Conservation (phyloP, 1,284 basidiomycete genomes). For the Irpex rosettiformis region DNA sequence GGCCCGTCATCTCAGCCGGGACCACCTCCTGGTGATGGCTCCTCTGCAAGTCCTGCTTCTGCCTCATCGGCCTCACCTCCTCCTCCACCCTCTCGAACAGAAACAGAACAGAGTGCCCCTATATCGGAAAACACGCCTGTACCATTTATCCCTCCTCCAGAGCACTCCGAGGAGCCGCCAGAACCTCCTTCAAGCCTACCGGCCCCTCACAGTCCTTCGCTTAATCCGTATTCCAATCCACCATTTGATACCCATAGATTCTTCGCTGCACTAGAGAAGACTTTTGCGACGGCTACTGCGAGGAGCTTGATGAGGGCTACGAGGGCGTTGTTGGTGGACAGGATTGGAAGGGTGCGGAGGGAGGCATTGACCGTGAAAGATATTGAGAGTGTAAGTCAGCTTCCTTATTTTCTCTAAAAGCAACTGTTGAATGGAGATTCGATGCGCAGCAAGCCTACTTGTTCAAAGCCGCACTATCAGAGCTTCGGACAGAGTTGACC, state of each 20-base stretch:
- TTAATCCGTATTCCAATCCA: conserved; percentile 29
- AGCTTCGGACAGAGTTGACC: conserved; percentile 85
- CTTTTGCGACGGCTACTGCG: conserved; percentile 68
- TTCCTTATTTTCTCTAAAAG: background rate
- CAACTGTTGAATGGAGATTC: background rate
- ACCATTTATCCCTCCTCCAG: conserved; percentile 15
- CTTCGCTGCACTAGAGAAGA: conserved; percentile 61
- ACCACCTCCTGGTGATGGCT: too few species aligned
- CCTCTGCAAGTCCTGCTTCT: conserved; percentile 3
- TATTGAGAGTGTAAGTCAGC: conserved; percentile 78
- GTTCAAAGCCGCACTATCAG: conserved; percentile 90
- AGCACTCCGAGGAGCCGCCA: conserved; percentile 17
- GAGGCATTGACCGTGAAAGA: conserved; percentile 83
- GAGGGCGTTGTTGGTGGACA: conserved; percentile 73
- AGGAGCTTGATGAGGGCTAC: conserved; percentile 86
- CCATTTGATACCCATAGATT: conserved; percentile 47
- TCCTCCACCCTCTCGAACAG: conserved; percentile 1
- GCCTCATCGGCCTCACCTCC: conserved; percentile 1
- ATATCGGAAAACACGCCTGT: conserved; percentile 1
- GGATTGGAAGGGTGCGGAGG: conserved; percentile 70
- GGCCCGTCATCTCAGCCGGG: conserved; percentile 11
- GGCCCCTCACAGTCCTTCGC: conserved; percentile 16
- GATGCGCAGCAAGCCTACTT: conserved; percentile 84
- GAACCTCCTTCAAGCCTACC: conserved; percentile 20
- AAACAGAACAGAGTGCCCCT: too few species aligned